phyloP scores from a whole-genome alignment of 1,284 basidiomycete species.

The Quambalaria eucalypti region DNA sequence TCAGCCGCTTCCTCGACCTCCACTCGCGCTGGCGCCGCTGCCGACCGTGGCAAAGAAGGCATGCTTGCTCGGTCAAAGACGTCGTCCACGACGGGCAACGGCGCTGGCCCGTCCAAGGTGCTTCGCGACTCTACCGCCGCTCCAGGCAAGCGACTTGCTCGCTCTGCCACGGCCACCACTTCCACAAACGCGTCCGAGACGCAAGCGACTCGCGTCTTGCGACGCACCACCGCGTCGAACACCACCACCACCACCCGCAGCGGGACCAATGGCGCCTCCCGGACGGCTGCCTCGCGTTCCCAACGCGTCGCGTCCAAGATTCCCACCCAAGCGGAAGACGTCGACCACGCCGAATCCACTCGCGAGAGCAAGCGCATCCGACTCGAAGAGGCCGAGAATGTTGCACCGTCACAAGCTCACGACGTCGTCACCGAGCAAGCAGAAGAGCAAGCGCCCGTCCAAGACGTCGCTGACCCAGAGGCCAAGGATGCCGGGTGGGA shows the following conservation, averaged over 20 bases:
- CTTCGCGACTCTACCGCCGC: background rate
- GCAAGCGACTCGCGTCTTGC: background rate
- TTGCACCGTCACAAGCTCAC: constrained; percentile 28
- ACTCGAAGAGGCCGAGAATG: constrained; percentile 13
- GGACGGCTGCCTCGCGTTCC: constrained; percentile 6
- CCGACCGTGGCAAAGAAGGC: constrained; percentile 6
- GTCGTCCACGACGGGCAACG: background rate
- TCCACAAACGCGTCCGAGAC: background rate
- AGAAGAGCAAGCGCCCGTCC: background rate
- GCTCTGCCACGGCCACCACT: too few relatives aligned
- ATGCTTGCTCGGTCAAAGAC: constrained; percentile 1
- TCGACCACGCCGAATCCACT: constrained; percentile 17
- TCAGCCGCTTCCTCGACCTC: background rate
- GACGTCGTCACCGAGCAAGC: background rate
- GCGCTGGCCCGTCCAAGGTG: background rate
- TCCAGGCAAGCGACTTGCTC: background rate
- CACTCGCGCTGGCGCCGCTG: constrained; percentile 3
- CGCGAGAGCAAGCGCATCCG: constrained; percentile 2
- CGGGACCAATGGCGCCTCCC: constrained; percentile 10
- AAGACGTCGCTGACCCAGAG: background rate
- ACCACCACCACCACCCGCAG: background rate
- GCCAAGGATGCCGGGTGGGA: constrained; percentile 58
- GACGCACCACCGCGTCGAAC: background rate
- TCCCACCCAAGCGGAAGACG: constrained; percentile 11
- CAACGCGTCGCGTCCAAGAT: background rate